Evolutionary conservation across 2,329 filamentous ascomycete genomes (phyloP).

Genomic region (Beauveria asiatica): DNA sequence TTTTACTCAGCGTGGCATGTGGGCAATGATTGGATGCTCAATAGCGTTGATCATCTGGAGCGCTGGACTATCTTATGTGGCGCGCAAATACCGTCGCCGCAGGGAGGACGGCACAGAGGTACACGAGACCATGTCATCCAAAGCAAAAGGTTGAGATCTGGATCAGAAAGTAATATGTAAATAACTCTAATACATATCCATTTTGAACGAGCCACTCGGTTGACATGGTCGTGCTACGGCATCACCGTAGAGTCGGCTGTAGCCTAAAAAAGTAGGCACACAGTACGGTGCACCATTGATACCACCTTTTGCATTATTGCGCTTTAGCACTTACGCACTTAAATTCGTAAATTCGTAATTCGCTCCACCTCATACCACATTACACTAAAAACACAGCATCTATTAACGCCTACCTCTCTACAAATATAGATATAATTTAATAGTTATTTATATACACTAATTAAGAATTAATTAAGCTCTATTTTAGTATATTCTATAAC

Average conservation of each 20-base stretch:
- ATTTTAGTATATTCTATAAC: no score
- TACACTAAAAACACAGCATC: no score
- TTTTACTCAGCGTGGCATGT: constrained; percentile 51
- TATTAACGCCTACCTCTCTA: no score
- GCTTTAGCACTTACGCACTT: no score
- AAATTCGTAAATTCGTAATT: no score
- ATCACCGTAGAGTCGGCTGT: background rate
- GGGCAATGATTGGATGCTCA: constrained; percentile 59
- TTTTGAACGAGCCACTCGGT: background rate
- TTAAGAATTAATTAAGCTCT: no score
- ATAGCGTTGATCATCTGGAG: constrained; percentile 55
- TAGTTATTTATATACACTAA: no score
- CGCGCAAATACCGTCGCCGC: background rate
- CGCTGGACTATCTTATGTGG: constrained; percentile 36
- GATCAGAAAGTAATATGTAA: background rate
- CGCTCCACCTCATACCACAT: no score
- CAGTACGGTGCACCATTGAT: no score
- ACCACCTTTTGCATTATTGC: no score
- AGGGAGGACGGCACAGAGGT: background rate
- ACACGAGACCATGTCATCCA: background rate
- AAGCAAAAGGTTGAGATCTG: background rate
- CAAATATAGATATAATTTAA: no score
- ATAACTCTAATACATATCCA: background rate
- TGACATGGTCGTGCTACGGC: no score
- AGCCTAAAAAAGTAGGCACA: constrained; percentile 7